Base-by-base conservation (phyloP, 441 rosid genomes). In the Brassica balearica region DNA sequence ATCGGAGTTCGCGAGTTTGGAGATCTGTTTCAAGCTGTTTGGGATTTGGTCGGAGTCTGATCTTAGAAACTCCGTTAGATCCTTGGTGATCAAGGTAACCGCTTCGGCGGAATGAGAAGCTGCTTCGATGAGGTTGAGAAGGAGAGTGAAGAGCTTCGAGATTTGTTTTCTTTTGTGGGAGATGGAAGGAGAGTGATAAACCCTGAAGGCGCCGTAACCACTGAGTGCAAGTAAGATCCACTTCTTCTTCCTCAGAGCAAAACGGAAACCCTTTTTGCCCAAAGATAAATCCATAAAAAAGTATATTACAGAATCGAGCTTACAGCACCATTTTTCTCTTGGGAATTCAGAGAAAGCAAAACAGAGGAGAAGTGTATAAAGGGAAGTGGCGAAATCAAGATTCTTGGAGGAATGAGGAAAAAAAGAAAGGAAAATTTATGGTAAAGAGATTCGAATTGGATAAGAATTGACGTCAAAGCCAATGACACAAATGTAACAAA, bases 1-100 rank as follows among this genome's bases (percentile, higher is more conserved):
- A 1, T 82, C 68, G 1, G 97, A 94, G 53, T 67, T 84, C 0
- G 87, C 80, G 64, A 93, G 78, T 81, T 91, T 93, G 0, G 91
- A 87, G 65, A 93, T 85, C 82, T 93, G 97, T 76, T 84, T 91
- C 36, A 91, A 78, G 80, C 95, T 91, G 63, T 83, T 90, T 0
- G 98, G 97, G 61, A 90, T 86, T 77, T 87, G 85, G 72, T 95
- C 93, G 0, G 91, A 90, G 29, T 90, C 88, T 14, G 95, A 93
- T 66, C 60, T 83, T 46, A 89, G 82, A 75, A 89, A 91, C 32
- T 58, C 76, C 9, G 88, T 86, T 20, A 90, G 82, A 68, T 95
- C 97, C 15, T 75, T 88, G 0, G 94, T 76, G 46, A 95, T 78
- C 12, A 89, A 59, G 4, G 80, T 80, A 6, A 88, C 59, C 0